Conservation (phyloP, 208 protist genomes). For the Leishmania tropica region DNA sequence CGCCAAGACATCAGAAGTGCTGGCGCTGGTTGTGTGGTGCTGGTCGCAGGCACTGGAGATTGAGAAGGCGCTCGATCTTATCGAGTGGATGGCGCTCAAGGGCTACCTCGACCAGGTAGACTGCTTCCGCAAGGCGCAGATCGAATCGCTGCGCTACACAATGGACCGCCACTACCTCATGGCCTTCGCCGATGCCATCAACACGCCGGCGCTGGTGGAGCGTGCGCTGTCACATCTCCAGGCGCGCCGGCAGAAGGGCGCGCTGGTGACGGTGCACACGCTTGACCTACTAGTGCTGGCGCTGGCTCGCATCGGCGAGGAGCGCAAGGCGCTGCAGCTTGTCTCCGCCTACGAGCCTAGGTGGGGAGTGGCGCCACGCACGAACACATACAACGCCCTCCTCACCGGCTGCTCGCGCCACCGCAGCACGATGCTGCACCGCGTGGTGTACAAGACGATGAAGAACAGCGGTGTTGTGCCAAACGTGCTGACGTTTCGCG, state of each 20-base stretch:
- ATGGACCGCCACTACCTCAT: slow-evolving; percentile 87
- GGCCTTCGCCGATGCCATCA: slow-evolving; percentile 59
- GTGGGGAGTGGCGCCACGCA: slow-evolving; percentile 68
- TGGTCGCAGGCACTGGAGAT: slow-evolving; percentile 65
- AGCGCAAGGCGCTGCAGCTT: slow-evolving; percentile 66
- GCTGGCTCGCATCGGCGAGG: slow-evolving; percentile 59
- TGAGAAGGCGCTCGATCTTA: slow-evolving; percentile 76
- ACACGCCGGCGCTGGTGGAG: slow-evolving; percentile 38
- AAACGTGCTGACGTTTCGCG: slow-evolving; percentile 73
- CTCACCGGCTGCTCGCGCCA: slow-evolving; percentile 51
- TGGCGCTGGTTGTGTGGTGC: slow-evolving; percentile 79
- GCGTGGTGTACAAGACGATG: slow-evolving; percentile 67
- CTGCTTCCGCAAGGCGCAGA: slow-evolving; percentile 56
- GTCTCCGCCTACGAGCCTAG: slow-evolving; percentile 56
- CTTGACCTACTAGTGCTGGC: slow-evolving; percentile 82
- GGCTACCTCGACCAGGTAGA: slow-evolving; percentile 81
- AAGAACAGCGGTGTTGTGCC: slow-evolving; percentile 58
- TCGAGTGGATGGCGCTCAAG: slow-evolving; percentile 80
- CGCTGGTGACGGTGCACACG: slow-evolving; percentile 68
- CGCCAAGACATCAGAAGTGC: slow-evolving; percentile 71
- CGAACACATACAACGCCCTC: slow-evolving; percentile 77
- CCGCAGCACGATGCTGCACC: slow-evolving; percentile 62
- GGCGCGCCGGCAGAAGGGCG: slow-evolving; percentile 33
- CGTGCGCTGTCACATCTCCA: slow-evolving; percentile 60
- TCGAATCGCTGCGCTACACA: slow-evolving; percentile 71